These are phyloP conservation scores for Geotrichum reessii DNA, from an alignment of 1,139 yeast genomes.

Conservation along the genomic window DNA sequence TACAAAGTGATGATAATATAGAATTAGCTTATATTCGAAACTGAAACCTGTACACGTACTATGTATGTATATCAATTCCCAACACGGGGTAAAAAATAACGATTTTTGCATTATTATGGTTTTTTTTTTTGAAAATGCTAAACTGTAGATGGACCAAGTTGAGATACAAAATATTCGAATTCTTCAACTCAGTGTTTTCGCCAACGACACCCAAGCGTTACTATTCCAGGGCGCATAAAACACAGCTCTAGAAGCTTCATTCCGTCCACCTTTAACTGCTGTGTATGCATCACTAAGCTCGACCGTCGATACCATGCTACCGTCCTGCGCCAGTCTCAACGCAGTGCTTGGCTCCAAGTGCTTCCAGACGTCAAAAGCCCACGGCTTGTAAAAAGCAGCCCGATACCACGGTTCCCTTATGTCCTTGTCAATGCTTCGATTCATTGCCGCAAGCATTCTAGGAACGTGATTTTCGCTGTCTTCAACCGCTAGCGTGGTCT, in stretches of 20 bases:
- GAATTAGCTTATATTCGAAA: too few relatives aligned
- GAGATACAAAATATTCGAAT: too few relatives aligned
- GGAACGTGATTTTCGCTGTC: slow-evolving; percentile 42
- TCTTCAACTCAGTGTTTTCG: not conserved
- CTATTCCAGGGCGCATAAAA: slow-evolving; percentile 44
- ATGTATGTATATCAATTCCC: too few relatives aligned
- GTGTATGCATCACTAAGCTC: slow-evolving; percentile 51
- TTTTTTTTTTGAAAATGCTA: too few relatives aligned
- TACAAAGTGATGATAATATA: too few relatives aligned
- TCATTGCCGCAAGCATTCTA: slow-evolving; percentile 47
- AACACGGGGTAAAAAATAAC: too few relatives aligned
- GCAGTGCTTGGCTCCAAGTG: slow-evolving; percentile 51
- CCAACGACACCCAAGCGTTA: slow-evolving; percentile 23
- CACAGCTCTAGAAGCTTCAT: slow-evolving; percentile 57
- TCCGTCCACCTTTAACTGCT: slow-evolving; percentile 41
- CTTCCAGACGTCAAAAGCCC: slow-evolving; percentile 63
- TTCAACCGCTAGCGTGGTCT: slow-evolving; percentile 49
- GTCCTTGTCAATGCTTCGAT: slow-evolving; percentile 22
- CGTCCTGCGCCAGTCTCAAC: slow-evolving; percentile 44
- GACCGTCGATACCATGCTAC: slow-evolving; percentile 44
- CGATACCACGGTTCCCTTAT: slow-evolving; percentile 52
- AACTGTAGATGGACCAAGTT: too few relatives aligned
- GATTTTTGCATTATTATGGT: too few relatives aligned
- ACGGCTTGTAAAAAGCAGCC: slow-evolving; percentile 69
- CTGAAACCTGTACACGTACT: too few relatives aligned